phyloP scores from a whole-genome alignment of 1,139 yeast species.

The Magnusiomyces magnusii region DNA sequence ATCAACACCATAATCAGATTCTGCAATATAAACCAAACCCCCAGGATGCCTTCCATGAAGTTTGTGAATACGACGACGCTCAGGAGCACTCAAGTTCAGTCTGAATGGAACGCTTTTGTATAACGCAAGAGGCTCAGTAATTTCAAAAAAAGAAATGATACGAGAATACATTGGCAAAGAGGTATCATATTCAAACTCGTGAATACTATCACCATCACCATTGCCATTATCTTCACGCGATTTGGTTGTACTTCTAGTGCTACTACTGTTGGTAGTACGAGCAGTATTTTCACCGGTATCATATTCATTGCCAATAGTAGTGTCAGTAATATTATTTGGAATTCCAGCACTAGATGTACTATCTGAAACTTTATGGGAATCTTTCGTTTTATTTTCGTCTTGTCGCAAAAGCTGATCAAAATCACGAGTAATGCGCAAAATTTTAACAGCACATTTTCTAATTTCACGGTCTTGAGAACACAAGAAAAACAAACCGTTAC shows the following conservation, averaged over 20 bases:
- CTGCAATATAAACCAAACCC: constrained; percentile 66
- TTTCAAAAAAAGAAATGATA: constrained; percentile 67
- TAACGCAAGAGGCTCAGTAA: constrained; percentile 58
- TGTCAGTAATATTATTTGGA: neutral
- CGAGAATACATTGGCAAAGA: constrained; percentile 49
- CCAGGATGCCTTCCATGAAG: constrained; percentile 54
- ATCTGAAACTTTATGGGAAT: constrained; percentile 21
- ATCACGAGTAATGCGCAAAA: constrained; percentile 66
- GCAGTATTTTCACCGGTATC: neutral
- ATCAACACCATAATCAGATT: constrained; percentile 90
- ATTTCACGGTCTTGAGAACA: constrained; percentile 80
- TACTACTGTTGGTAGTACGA: constrained; percentile 46
- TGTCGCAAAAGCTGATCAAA: constrained; percentile 48
- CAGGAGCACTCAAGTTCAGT: constrained; percentile 71
- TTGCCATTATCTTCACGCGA: neutral
- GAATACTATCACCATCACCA: neutral
- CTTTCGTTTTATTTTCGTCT: constrained; percentile 37
- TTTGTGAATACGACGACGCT: constrained; percentile 61
- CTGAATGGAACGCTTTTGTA: constrained; percentile 43
- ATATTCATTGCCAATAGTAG: constrained; percentile 7
- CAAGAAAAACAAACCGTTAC: constrained; percentile 85
- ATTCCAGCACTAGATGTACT: constrained; percentile 12
- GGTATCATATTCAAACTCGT: constrained; percentile 31
- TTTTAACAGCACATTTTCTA: constrained; percentile 65
- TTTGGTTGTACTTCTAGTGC: neutral